Conservation (phyloP, 2,329 filamentous ascomycete species). For the Talaromyces rugulosus region DNA sequence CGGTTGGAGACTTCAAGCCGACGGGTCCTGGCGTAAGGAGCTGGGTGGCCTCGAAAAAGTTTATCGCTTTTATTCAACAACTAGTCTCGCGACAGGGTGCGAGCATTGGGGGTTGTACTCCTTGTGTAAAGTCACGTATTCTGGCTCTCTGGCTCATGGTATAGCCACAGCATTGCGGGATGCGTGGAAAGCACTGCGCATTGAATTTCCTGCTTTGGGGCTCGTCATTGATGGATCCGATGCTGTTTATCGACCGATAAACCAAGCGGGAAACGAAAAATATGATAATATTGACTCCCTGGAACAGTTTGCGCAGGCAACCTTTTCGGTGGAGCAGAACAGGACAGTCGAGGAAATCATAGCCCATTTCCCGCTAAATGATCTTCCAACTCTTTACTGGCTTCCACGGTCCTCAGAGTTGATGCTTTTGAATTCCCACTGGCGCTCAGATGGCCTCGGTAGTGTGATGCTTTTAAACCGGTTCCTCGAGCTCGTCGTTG, state of each 20-base stretch:
- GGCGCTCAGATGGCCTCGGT: constrained; percentile 15
- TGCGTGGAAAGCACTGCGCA: constrained; percentile 14
- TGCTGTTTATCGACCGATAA: constrained; percentile 1
- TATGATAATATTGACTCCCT: neutral
- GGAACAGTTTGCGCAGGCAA: constrained; percentile 11
- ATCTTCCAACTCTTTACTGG: constrained; percentile 12
- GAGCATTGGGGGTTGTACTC: constrained; percentile 15
- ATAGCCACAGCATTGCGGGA: constrained; percentile 1
- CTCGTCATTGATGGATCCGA: constrained; percentile 9
- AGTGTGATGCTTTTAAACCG: constrained; percentile 12
- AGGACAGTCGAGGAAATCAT: constrained; percentile 10
- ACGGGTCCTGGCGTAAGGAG: constrained; percentile 9
- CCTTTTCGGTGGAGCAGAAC: constrained; percentile 9
- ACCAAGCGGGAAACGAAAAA: neutral
- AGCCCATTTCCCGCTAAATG: neutral
- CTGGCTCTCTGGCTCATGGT: neutral
- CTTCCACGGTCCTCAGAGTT: constrained; percentile 12
- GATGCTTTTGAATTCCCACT: constrained; percentile 14
- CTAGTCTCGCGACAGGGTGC: neutral
- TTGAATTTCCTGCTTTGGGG: constrained; percentile 11
- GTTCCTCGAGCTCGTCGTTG: constrained; percentile 4
- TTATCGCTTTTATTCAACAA: constrained; percentile 7
- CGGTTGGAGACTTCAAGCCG: neutral
- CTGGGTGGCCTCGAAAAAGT: constrained; percentile 23
- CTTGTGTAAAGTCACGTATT: constrained; percentile 6